phyloP scores from a whole-genome alignment of 768 basidiomycete species.

The Pleurotus citrinopileatus region DNA sequence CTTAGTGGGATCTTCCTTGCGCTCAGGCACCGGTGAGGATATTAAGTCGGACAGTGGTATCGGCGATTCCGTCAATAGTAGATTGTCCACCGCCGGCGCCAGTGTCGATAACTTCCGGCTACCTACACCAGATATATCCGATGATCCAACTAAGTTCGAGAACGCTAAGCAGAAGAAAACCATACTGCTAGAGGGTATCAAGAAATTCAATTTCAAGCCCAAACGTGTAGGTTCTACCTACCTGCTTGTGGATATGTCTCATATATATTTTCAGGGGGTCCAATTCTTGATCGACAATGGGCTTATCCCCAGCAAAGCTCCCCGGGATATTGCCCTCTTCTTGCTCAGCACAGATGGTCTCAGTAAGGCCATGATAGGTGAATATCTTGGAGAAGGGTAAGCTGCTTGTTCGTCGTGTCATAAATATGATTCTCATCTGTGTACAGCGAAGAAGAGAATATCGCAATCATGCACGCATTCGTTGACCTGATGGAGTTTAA shows the following conservation, averaged over 20 bases:
- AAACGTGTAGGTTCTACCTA: slow-evolving; percentile 63
- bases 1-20: slow-evolving; percentile 33
- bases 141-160: slow-evolving; percentile 92
- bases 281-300: slow-evolving; percentile 86
- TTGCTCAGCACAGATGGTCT: slow-evolving; percentile 87
- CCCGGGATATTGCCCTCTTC: slow-evolving; percentile 82
- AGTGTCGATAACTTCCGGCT: slow-evolving; percentile 60
- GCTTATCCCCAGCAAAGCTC: slow-evolving; percentile 71
- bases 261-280: slow-evolving; percentile 60
- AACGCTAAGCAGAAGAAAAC: slow-evolving; percentile 97
- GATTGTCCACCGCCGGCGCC: slow-evolving; percentile 40
- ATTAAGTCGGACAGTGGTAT: slow-evolving; percentile 44
- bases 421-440: slow-evolving; percentile 1
- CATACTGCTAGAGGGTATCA: slow-evolving; percentile 90
- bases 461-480: slow-evolving; percentile 96
- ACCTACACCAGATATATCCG: slow-evolving; percentile 75
- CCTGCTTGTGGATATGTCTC: neutral
- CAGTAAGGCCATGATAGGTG: slow-evolving; percentile 94
- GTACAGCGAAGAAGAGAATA: slow-evolving; percentile 79
- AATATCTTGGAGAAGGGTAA: slow-evolving; percentile 96
- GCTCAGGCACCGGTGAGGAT: slow-evolving; percentile 55
- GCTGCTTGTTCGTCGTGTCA: slow-evolving; percentile 21
- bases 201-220: slow-evolving; percentile 98
- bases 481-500: slow-evolving; percentile 90
- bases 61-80: slow-evolving; percentile 57